Evolutionary conservation across 139 green algal species (phyloP), one percentile per base, ranked within the genome.

Genomic region (Zygnema cylindricum): DNA sequence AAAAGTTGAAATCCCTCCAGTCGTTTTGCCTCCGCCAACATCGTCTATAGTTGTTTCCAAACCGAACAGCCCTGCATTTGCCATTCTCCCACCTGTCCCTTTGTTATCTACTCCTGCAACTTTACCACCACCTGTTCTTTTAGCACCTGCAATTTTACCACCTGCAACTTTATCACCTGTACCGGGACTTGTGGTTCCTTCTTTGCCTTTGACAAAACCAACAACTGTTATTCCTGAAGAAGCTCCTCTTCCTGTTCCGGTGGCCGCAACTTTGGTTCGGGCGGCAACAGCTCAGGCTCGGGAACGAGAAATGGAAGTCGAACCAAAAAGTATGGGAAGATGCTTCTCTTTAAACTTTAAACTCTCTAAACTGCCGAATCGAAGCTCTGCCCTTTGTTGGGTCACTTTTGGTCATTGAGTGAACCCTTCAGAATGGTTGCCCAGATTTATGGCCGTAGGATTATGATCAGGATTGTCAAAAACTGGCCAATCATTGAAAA

Each of bases 51-150:
- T 1, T 82, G 76, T 55, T 36, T 36, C 71, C 30, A 55, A 23
- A 0, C 30, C 38, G 0, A 41, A 22, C 69, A 36, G 21, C 30
- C 36, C 78, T n/a, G 23, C 23, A 22, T 22, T 30, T 35, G 49
- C 78, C 30, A 23, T 1, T 1, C 38, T 25, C 38, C 78, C 78
- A 16, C 78, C 78, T 16, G 40, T 85, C 22, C 78, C 78, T 22
- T 23, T 25, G 30, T 23, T 85, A 41, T n/a, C 69, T 2, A 81
- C 77, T 23, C 36, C 79, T 84, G 79, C 79, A 86, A 41, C 77
- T 81, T 1, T 41, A 84, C 38, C 38, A 32, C 39, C 77, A 85
- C 43, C 77, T 38, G 77, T 38, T 71, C 41, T 35, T 16, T 41
- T 23, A 85, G 23, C 23, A 22, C 23, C 39, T 35, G 49, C 78